A percentile compares a stretch with the other conserved stretches of the same genome.
These are phyloP conservation scores for Halenospora varia DNA, from an alignment of 495 filamentous ascomycete species.

Conservation along the genomic window DNA sequence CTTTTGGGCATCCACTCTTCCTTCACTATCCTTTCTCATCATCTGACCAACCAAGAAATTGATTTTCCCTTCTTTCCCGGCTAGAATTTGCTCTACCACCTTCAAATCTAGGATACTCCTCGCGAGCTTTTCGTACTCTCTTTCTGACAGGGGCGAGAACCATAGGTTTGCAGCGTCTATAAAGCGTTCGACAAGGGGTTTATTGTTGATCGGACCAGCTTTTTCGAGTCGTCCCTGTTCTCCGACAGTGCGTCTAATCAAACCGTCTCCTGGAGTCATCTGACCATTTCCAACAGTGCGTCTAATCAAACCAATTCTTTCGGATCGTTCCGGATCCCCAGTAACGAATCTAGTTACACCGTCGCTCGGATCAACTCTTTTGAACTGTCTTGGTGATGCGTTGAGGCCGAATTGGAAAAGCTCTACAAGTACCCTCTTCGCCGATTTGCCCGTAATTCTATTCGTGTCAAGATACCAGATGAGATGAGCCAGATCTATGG, in stretches of 20 bases:
- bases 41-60: conserved; percentile 89
- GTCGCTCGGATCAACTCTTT: too few relatives aligned
- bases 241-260: too few relatives aligned
- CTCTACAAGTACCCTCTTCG: conserved; percentile 66
- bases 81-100: conserved; percentile 64
- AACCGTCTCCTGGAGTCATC: too few relatives aligned
- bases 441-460: conserved; percentile 70
- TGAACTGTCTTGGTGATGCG: too few relatives aligned
- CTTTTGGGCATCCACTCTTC: conserved; percentile 69
- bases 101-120: conserved; percentile 47
- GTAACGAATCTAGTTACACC: too few relatives aligned
- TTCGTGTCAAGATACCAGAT: conserved; percentile 57
- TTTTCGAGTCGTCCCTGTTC: too few relatives aligned
- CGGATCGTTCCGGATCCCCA: too few relatives aligned
- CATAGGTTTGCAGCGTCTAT: conserved; percentile 61
- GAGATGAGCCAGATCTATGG: conserved; percentile 60
- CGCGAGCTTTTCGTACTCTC: conserved; percentile 57
- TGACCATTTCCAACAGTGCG: too few relatives aligned
- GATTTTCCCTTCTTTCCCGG: conserved; percentile 66
- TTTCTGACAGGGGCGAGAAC: conserved; percentile 55
- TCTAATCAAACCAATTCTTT: too few relatives aligned
- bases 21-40: conserved; percentile 72
- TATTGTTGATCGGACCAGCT: too few relatives aligned
- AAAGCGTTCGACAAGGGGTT: too few relatives aligned
- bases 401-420: conserved; percentile 47